Base-by-base conservation (phyloP, 164 flowering plant species). In the Stephania yunnanensis region DNA sequence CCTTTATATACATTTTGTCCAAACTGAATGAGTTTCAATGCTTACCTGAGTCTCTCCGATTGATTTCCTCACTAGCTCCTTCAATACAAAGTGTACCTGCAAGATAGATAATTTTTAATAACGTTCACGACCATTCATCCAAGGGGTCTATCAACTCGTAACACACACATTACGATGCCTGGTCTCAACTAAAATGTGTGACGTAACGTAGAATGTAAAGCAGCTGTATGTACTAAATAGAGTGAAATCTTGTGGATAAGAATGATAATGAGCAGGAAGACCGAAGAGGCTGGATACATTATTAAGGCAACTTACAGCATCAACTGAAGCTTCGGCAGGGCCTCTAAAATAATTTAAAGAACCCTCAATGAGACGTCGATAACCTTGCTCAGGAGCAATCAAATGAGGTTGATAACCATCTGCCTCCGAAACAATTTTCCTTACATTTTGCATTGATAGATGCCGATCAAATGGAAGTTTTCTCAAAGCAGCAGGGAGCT, bases 391-490 rank as follows among this genome's bases (percentile, higher is more conserved):
- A 2, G 97, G 97, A 12, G 97, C 96, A 82, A 93, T 87, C 73
- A 93, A 79, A 82, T 93, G 97, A 64, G 96, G 97, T 80, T 93
- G 97, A 79, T 93, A 93, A 68, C 97, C 97, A 88, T 92, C 97
- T 71, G 95, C 94, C 81, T 92, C 89, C 29, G 91, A 81, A 74
- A 92, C 91, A 63, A 92, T 86, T 77, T 86, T 92, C 73, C 84
- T 90, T 50, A 92, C 97, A 86, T 91, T 92, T 69, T 85, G 86
- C 45, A 86, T 25, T 12, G 95, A 90, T 48, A 92, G 94, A 84
- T 92, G 92, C 6, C 93, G 88, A 80, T 92, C 95, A 77, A 92
- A 87, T 53, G 95, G 97, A 55, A 92, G 92, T 74, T 92, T 92
- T 69, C 80, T 91, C 73, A 92, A 75, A 76, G 97, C 97, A 79